Evolutionary conservation across 805 yeast genomes (phyloP).

Genomic region (Cyberlindnera subsufficiens): DNA sequence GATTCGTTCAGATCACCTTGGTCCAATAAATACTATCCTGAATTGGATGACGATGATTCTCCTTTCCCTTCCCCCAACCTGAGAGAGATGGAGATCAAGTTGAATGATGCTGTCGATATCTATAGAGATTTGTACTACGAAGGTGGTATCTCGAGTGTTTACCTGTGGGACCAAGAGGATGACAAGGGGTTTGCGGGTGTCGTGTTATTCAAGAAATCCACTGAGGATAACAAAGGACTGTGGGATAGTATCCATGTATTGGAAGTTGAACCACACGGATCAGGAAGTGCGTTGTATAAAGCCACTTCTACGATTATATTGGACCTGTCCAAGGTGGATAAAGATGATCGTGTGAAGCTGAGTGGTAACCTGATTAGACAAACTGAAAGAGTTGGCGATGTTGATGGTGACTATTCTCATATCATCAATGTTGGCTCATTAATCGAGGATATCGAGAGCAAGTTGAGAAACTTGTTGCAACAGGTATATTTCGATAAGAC

Average conservation of each 20-base stretch:
- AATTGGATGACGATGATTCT: slow-evolving; percentile 53
- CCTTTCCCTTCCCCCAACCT: slow-evolving; percentile 66
- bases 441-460: slow-evolving; percentile 84
- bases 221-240: slow-evolving; percentile 30
- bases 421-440: slow-evolving; percentile 79
- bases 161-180: slow-evolving; percentile 78
- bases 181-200: slow-evolving; percentile 83
- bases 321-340: slow-evolving; percentile 40
- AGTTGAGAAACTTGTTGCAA: slow-evolving; percentile 79
- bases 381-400: slow-evolving; percentile 33
- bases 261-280: slow-evolving; percentile 34
- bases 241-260: slow-evolving; percentile 97
- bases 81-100: slow-evolving; percentile 69
- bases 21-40: slow-evolving; percentile 68
- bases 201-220: slow-evolving; percentile 69
- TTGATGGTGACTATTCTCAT: slow-evolving; percentile 34
- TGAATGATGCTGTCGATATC: slow-evolving; percentile 87
- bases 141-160: slow-evolving; percentile 86
- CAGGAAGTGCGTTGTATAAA: slow-evolving; percentile 38
- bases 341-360: slow-evolving; percentile 39
- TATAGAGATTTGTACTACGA: slow-evolving; percentile 93
- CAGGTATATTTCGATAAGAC: slow-evolving; percentile 96
- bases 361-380: slow-evolving; percentile 89
- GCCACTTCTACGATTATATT: slow-evolving; percentile 85
- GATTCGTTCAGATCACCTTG: slow-evolving; percentile 91